Percentiles rank a stretch among this genome's conserved stretches.
phyloP scores from a whole-genome alignment of 108 stramenopile species.

The Pinguiococcus pyrenoidosus region DNA sequence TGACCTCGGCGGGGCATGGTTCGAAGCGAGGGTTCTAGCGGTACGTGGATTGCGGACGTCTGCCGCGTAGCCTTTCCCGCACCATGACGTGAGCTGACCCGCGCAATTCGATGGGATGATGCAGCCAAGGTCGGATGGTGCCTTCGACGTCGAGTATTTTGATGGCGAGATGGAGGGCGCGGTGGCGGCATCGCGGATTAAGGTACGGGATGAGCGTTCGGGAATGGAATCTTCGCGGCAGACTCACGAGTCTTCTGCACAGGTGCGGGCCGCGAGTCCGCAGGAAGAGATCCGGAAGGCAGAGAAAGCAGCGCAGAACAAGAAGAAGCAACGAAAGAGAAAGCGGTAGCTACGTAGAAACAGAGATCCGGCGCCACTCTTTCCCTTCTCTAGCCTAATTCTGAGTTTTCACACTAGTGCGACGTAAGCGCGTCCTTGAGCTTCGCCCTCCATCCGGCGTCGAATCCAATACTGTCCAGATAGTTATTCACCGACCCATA shows the following conservation, averaged over 20 bases:
- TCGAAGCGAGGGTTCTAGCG: constrained; percentile 48
- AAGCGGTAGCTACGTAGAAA: too few species aligned
- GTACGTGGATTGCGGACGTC: too few species aligned
- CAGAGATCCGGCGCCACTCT: too few species aligned
- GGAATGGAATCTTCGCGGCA: constrained; percentile 49
- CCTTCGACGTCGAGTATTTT: constrained; percentile 58
- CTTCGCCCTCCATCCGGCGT: constrained; percentile 4
- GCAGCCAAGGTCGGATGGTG: too few species aligned
- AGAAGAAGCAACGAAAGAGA: too few species aligned
- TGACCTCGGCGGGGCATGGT: constrained; percentile 60
- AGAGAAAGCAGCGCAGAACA: constrained; percentile 58
- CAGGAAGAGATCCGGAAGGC: constrained; percentile 59
- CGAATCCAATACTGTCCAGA: constrained; percentile 25
- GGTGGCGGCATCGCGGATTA: constrained; percentile 13
- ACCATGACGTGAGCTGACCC: too few species aligned
- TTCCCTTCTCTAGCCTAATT: too few species aligned
- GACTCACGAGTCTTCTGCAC: too few species aligned
- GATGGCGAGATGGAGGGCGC: constrained; percentile 58
- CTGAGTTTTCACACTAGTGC: too few species aligned
- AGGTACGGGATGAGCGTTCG: constrained; percentile 6
- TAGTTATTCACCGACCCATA: constrained; percentile 16
- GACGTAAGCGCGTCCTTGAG: constrained; percentile 13
- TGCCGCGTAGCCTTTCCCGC: too few species aligned
- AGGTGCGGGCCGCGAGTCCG: too few species aligned
- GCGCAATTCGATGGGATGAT: too few species aligned